Conservation (phyloP, 805 yeast genomes). For the Komagataella pastoris region DNA sequence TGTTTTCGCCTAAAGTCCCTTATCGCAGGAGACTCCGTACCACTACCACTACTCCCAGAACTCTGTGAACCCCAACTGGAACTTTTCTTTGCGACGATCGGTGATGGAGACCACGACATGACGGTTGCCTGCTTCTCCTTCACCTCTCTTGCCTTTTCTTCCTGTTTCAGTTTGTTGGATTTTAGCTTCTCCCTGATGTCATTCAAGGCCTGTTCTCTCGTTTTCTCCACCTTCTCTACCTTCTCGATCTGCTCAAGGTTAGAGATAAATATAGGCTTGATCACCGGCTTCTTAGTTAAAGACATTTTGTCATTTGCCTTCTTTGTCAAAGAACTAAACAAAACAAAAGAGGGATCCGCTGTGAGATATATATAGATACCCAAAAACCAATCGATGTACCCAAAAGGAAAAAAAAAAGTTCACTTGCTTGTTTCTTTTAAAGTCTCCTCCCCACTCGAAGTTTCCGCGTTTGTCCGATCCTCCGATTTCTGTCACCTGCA, state of each 20-base stretch:
- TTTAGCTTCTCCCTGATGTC: not conserved
- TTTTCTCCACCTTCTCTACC: not conserved
- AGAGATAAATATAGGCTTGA: not conserved
- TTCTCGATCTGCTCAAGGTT: not conserved
- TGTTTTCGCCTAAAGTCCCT: not conserved
- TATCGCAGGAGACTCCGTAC: not conserved
- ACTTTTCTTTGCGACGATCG: not conserved
- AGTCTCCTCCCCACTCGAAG: not conserved
- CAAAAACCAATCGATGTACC: not conserved
- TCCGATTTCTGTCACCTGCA: not conserved
- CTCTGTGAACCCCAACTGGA: not conserved
- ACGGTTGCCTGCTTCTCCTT: not conserved
- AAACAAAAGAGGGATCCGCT: not conserved
- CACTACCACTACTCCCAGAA: not conserved
- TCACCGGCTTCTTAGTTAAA: not conserved
- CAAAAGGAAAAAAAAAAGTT: not conserved
- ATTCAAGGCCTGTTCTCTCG: not conserved
- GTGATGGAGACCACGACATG: not conserved
- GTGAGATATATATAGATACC: not conserved
- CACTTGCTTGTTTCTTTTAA: not conserved
- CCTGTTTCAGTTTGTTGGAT: not conserved
- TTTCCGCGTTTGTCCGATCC: not conserved
- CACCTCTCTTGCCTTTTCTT: not conserved
- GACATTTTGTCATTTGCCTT: not conserved
- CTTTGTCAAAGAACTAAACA: not conserved